A percentile compares a stretch with the other conserved stretches of the same genome.
These are phyloP conservation scores for Hypomyces rosellus DNA, from an alignment of 2,329 filamentous ascomycete genomes.

Conservation along the genomic window DNA sequence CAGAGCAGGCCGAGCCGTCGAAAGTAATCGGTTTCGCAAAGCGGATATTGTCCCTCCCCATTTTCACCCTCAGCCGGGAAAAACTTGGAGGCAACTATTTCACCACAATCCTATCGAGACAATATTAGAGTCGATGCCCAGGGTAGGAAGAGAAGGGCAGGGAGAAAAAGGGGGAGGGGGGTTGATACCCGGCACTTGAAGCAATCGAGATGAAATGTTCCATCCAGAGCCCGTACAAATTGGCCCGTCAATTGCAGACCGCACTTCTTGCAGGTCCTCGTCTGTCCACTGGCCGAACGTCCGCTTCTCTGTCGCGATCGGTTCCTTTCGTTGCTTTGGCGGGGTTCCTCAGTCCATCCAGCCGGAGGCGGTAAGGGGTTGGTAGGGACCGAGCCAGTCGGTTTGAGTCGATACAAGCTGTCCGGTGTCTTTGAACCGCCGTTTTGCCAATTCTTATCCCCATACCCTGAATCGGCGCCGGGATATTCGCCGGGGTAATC, in stretches of 20 bases:
- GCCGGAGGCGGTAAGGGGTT: conserved; percentile 24
- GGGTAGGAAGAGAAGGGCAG: conserved; percentile 7
- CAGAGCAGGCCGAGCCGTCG: conserved; percentile 84
- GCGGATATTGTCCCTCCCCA: conserved; percentile 78
- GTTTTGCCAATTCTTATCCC: conserved; percentile 33
- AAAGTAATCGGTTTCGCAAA: conserved; percentile 98
- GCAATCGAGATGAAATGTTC: conserved; percentile 94
- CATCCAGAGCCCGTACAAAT: conserved; percentile 88
- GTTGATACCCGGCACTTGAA: conserved; percentile 84
- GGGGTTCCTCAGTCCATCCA: conserved; percentile 37
- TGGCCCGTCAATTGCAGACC: conserved; percentile 83
- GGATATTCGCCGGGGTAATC: conserved; percentile 23
- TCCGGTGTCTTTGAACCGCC: conserved; percentile 32
- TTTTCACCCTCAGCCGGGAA: conserved; percentile 93
- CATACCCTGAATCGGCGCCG: conserved; percentile 25
- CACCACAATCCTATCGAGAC: conserved; percentile 72
- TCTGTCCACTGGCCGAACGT: conserved; percentile 51
- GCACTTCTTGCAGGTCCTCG: conserved; percentile 78
- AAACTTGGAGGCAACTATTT: conserved; percentile 98
- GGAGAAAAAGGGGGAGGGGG: neutral
- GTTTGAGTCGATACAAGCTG: conserved; percentile 27
- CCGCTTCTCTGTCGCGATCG: conserved; percentile 48
- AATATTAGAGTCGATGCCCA: conserved; percentile 13
- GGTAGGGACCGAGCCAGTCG: conserved; percentile 29
- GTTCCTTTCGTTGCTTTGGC: conserved; percentile 52